Evolutionary conservation across 495 filamentous ascomycete genomes (phyloP).

Genomic region (Penicillium daleae): DNA sequence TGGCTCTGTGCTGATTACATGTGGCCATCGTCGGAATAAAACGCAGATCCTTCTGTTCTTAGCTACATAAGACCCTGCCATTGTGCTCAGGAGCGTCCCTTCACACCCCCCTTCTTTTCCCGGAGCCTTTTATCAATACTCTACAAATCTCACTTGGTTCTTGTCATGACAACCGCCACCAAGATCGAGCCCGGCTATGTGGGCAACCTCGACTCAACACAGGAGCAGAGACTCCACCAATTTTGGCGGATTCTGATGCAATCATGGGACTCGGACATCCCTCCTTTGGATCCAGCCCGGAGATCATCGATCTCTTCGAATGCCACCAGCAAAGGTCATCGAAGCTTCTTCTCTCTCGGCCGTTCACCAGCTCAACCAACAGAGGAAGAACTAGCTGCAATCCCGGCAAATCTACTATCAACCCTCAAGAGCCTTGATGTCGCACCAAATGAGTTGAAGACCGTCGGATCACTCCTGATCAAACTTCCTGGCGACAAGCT

Average conservation of each 20-base stretch:
- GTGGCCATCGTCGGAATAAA: neutral
- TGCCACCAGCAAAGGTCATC: constrained; percentile 5
- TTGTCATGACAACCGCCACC: neutral
- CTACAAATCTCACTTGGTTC: neutral
- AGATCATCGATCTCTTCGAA: constrained; percentile 11
- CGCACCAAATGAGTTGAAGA: constrained; percentile 28
- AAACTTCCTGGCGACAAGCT: constrained; percentile 68
- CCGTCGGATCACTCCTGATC: constrained; percentile 25
- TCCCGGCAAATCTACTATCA: constrained; percentile 24
- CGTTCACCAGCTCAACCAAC: constrained; percentile 19
- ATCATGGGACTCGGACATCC: constrained; percentile 22
- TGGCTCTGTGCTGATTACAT: neutral
- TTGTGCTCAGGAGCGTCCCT: neutral
- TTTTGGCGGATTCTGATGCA: constrained; percentile 28
- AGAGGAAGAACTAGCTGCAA: constrained; percentile 16
- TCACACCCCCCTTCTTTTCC: neutral
- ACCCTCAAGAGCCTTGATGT: constrained; percentile 27
- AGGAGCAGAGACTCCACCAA: constrained; percentile 19
- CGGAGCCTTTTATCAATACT: no score
- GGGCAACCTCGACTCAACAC: constrained; percentile 19
- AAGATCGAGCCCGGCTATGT: constrained; percentile 14
- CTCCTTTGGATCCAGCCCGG: constrained; percentile 6
- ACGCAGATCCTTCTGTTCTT: neutral
- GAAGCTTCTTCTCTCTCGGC: constrained; percentile 25
- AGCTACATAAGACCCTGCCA: neutral